Evolutionary conservation across 106 monocot species (phyloP), one percentile per base, ranked within the genome.

Genomic region (Hemerocallis citrina): DNA sequence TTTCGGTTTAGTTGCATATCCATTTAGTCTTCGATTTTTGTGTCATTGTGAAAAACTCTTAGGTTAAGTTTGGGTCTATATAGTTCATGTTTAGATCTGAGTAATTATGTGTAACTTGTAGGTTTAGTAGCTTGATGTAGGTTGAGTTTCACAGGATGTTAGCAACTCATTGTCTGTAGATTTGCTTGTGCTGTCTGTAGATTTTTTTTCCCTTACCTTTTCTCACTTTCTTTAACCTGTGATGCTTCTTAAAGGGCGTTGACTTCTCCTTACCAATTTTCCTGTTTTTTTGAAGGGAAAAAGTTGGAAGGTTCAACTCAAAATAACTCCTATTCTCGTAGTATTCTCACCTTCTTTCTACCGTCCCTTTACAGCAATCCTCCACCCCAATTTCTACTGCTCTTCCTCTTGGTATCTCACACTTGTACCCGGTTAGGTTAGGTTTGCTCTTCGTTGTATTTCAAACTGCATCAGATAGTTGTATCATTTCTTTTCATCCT

Each of bases 201-300:
- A 78, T 75, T 2, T 73, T 71, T 51, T 75, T 69, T 9, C 70
- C 54, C 32, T 73, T 64, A 1, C 68, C 67, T 35, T 75, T 72
- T 34, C 78, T 68, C 24, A 64, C 48, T 52, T 42, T 51, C 39
- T 29, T 49, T 20, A 5, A 20, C 31, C 33, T 34, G 20, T 25
- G 57, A 20, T 59, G 48, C 59, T 47, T 59, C n/a, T 59, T 21
- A 32, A 47, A 48, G 30, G 47, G 60, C 34, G 25, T 60, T 48
- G 11, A 19, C 8, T 52, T 51, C 62, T 60, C 79, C 68, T 68
- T 35, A 51, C 61, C 16, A 13, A 47, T 72, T 62, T 70, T 54
- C 62, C 54, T 47, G 58, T 52, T 70, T 69, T 66, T 44, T 28
- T 32, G 21, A 63, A 40, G n/a, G 49, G 35, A 40, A 61, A 33